Percentiles rank a stretch among this genome's conserved stretches.
These are phyloP conservation scores for Candida gorgasii DNA, from an alignment of 805 yeast species.

Conservation along the genomic window DNA sequence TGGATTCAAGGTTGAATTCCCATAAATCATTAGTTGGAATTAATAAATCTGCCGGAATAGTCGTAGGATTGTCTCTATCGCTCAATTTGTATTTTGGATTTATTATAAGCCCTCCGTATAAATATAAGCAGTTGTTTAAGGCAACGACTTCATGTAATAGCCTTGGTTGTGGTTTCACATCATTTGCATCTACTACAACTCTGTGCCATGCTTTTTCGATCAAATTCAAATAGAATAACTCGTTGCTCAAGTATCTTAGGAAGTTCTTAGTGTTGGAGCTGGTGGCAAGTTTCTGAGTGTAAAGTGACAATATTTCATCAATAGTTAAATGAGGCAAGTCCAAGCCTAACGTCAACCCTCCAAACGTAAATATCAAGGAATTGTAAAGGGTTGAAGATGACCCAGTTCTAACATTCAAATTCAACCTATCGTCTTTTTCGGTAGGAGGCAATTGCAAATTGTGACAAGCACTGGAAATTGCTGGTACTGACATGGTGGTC, in stretches of 20 bases:
- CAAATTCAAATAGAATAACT: slow-evolving; percentile 59
- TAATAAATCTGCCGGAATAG: slow-evolving; percentile 26
- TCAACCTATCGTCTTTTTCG: slow-evolving; percentile 53
- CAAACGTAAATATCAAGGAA: slow-evolving; percentile 63
- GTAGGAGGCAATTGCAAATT: slow-evolving; percentile 53
- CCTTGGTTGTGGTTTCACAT: slow-evolving; percentile 45
- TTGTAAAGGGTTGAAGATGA: slow-evolving; percentile 58
- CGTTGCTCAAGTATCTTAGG: slow-evolving; percentile 55
- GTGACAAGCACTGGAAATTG: slow-evolving; percentile 64
- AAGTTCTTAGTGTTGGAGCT: slow-evolving; percentile 24
- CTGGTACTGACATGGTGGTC: slow-evolving; percentile 67
- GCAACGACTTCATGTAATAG: slow-evolving; percentile 60
- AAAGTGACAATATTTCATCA: slow-evolving; percentile 38
- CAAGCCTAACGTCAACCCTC: slow-evolving; percentile 66
- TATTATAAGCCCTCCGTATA: slow-evolving; percentile 63
- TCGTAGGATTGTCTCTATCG: slow-evolving; percentile 6
- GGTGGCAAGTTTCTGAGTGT: slow-evolving; percentile 32
- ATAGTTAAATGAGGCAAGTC: slow-evolving; percentile 44
- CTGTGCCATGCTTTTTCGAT: slow-evolving; percentile 60
- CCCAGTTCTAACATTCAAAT: slow-evolving; percentile 67
- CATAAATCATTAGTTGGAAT: slow-evolving; percentile 65
- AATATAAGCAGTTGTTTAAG: slow-evolving; percentile 50
- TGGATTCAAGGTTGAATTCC: slow-evolving; percentile 57
- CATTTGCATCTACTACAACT: slow-evolving; percentile 25
- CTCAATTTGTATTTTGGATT: slow-evolving; percentile 10